These are phyloP conservation scores for Helianthus tuberosus DNA, from an alignment of 129 eudicot genomes.

Conservation along the genomic window DNA sequence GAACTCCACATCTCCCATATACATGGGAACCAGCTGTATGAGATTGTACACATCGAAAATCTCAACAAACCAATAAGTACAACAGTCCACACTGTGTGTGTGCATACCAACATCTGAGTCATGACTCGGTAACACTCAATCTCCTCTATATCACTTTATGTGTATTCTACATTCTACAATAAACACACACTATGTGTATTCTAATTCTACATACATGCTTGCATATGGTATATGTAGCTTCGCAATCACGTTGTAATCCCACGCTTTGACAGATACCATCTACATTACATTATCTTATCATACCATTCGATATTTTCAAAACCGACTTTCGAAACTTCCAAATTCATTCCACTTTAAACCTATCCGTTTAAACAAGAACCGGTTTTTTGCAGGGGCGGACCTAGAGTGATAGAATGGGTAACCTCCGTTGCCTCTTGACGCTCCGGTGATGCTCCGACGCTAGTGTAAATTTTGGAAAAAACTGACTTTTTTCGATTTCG, in stretches of 20 bases:
- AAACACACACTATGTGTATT: slow-evolving; percentile 10
- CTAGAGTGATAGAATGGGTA: too few species aligned
- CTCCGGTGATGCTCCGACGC: too few species aligned
- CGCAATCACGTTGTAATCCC: slow-evolving; percentile 25
- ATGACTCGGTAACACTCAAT: not conserved
- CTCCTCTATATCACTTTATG: not conserved
- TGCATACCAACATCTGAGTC: slow-evolving; percentile 21
- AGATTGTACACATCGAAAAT: slow-evolving; percentile 39
- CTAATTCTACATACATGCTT: not conserved
- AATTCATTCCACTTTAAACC: not conserved
- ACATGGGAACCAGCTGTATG: slow-evolving; percentile 44
- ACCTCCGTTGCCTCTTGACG: too few species aligned
- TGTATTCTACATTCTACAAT: not conserved
- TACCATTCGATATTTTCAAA: not conserved
- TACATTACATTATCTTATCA: not conserved
- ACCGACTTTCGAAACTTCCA: not conserved
- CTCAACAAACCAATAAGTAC: slow-evolving; percentile 44
- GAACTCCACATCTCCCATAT: slow-evolving; percentile 25
- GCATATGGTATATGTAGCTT: not conserved
- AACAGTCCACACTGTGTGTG: slow-evolving; percentile 28
- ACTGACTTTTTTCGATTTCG: too few species aligned
- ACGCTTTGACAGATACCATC: slow-evolving; percentile 18
- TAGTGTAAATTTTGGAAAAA: too few species aligned
- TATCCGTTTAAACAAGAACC: too few species aligned
- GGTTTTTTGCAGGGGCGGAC: too few species aligned